Percentiles rank a stretch among this genome's conserved stretches.
Evolutionary conservation across 2,329 filamentous ascomycete genomes (phyloP).

Genomic region (Fusarium metavorans): DNA sequence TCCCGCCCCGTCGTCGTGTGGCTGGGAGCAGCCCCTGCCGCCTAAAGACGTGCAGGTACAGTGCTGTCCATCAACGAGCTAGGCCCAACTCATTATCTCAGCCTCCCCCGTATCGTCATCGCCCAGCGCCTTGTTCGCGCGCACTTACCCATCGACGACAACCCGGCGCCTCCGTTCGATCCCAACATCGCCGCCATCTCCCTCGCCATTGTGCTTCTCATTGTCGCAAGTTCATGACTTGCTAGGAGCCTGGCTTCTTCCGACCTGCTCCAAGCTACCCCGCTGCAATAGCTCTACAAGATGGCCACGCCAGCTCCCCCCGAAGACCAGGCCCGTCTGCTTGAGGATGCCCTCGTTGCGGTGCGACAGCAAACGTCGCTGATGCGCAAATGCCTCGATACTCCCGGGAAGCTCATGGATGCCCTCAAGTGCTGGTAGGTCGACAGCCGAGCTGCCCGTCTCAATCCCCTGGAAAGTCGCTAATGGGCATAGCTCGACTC

Average conservation of each 20-base stretch:
- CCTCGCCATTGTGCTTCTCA: constrained; percentile 28
- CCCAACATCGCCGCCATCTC: constrained; percentile 25
- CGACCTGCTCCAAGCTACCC: constrained; percentile 47
- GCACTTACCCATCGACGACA: constrained; percentile 42
- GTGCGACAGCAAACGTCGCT: constrained; percentile 96
- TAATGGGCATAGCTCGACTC: constrained; percentile 78
- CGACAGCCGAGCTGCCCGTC: neutral
- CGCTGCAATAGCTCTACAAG: constrained; percentile 45
- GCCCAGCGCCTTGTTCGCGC: constrained; percentile 44
- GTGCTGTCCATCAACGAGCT: constrained; percentile 34
- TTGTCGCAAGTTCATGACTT: constrained; percentile 42
- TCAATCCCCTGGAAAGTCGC: constrained; percentile 23
- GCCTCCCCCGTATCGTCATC: constrained; percentile 48
- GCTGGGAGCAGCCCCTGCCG: constrained; percentile 34
- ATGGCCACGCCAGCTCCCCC: constrained; percentile 70
- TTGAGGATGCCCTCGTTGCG: constrained; percentile 96
- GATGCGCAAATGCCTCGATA: constrained; percentile 98
- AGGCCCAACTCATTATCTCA: constrained; percentile 45
- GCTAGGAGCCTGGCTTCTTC: constrained; percentile 39
- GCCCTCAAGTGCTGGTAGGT: constrained; percentile 98
- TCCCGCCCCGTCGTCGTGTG: neutral
- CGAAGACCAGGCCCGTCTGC: constrained; percentile 89
- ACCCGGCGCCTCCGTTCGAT: constrained; percentile 28
- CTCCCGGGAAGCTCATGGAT: constrained; percentile 98
- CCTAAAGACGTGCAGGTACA: constrained; percentile 37